Conservation (phyloP, 768 basidiomycete genomes). For the Boletus subcaerulescens region DNA sequence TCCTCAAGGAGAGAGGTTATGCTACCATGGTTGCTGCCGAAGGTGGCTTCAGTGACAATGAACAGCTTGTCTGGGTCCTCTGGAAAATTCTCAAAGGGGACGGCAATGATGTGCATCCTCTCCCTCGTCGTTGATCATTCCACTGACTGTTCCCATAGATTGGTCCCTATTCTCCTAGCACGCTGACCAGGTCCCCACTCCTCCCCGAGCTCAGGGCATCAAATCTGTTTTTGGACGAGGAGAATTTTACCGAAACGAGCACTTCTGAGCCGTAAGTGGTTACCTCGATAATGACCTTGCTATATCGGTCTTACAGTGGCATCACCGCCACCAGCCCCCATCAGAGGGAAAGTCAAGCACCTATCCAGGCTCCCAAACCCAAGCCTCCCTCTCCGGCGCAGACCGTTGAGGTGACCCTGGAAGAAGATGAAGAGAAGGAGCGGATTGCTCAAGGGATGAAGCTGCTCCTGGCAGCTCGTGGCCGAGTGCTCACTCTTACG, state of each 20-base stretch:
- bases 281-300: slow-evolving; percentile 2
- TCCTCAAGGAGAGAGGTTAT: slow-evolving; percentile 62
- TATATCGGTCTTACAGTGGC: slow-evolving; percentile 21
- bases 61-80: slow-evolving; percentile 81
- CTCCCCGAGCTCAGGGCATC: slow-evolving; percentile 72
- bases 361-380: not conserved
- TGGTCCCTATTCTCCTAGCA: slow-evolving; percentile 76
- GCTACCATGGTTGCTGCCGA: slow-evolving; percentile 50
- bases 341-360: slow-evolving; percentile 5
- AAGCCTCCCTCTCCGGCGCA: not conserved
- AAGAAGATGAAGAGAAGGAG: slow-evolving; percentile 57
- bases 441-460: slow-evolving; percentile 61
- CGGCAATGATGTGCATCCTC: slow-evolving; percentile 62
- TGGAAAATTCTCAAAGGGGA: slow-evolving; percentile 86
- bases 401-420: slow-evolving; percentile 34
- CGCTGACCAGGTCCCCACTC: slow-evolving; percentile 69
- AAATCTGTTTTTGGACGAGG: slow-evolving; percentile 68
- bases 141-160: slow-evolving; percentile 46
- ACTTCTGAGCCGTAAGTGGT: slow-evolving; percentile 45
- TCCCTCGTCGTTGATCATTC: not conserved
- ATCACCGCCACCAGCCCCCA: slow-evolving; percentile 5
- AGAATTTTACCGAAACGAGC: slow-evolving; percentile 45
- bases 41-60: slow-evolving; percentile 54
- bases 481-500: slow-evolving; percentile 68
- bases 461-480: slow-evolving; percentile 64